Evolutionary conservation across 1,139 yeast genomes (phyloP).

Genomic region (Saccharomyces hybrid): DNA sequence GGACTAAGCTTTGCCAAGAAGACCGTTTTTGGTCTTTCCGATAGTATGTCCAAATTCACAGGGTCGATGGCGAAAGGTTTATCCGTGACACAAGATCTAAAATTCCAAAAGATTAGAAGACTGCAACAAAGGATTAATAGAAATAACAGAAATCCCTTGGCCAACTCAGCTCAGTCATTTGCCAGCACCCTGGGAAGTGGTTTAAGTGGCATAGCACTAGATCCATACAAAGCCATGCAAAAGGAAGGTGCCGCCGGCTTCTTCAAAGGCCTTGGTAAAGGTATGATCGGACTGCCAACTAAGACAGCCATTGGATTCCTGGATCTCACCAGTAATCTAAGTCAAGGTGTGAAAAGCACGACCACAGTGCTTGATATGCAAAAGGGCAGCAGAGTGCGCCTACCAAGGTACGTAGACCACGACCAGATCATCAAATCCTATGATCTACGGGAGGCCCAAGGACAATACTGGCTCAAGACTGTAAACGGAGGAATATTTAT

Average conservation of each 20-base stretch:
- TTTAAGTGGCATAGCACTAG: conserved; percentile 78
- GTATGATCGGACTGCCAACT: conserved; percentile 90
- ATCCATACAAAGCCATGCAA: conserved; percentile 84
- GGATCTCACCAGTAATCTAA: conserved; percentile 84
- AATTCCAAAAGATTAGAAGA: conserved; percentile 76
- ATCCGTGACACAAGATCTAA: conserved; percentile 77
- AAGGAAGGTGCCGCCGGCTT: conserved; percentile 86
- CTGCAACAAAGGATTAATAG: conserved; percentile 70
- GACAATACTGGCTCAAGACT: conserved; percentile 84
- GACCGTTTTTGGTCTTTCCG: conserved; percentile 90
- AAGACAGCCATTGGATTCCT: conserved; percentile 93
- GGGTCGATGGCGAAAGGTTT: conserved; percentile 94
- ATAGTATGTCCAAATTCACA: conserved; percentile 84
- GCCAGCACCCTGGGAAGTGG: conserved; percentile 85
- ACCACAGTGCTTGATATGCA: conserved; percentile 85
- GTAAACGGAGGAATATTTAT: conserved; percentile 73
- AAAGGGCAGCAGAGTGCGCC: conserved; percentile 69
- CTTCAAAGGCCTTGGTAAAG: conserved; percentile 87
- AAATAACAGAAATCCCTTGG: conserved; percentile 82
- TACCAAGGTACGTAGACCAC: conserved; percentile 72
- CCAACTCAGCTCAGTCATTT: conserved; percentile 83
- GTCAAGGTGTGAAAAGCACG: conserved; percentile 90
- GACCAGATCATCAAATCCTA: conserved; percentile 62
- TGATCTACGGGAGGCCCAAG: conserved; percentile 81
- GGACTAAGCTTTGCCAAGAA: conserved; percentile 89